phyloP scores from a whole-genome alignment of 2,329 filamentous ascomycete genomes.

The Hypoxylon sp. region DNA sequence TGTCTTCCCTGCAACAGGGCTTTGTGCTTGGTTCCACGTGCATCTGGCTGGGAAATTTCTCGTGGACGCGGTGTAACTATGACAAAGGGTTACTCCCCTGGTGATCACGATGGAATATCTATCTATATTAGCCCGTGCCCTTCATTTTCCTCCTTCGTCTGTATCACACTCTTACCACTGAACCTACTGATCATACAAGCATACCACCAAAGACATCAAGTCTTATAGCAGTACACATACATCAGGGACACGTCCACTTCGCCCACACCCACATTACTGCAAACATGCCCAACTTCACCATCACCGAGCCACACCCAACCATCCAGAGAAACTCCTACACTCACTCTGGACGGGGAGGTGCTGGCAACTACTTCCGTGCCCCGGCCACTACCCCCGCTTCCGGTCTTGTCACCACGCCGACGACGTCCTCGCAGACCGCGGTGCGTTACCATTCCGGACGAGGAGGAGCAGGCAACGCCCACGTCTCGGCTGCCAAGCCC shows the following conservation, averaged over 20 bases:
- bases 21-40: constrained; percentile 32
- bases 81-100: constrained; percentile 45
- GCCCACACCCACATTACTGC: constrained; percentile 21
- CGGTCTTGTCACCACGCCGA: constrained; percentile 59
- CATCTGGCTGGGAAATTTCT: constrained; percentile 39
- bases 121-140: constrained; percentile 47
- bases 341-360: constrained; percentile 67
- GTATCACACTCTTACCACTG: constrained; percentile 11
- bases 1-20: constrained; percentile 27
- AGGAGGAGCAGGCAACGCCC: constrained; percentile 75
- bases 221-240: constrained; percentile 7
- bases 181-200: constrained; percentile 10
- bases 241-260: constrained; percentile 25
- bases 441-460: constrained; percentile 73
- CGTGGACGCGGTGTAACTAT: constrained; percentile 42
- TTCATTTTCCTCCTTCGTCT: constrained; percentile 13
- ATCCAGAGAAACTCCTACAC: constrained; percentile 60
- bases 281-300: constrained; percentile 58
- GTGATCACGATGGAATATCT: constrained; percentile 43
- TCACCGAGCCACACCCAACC: constrained; percentile 63
- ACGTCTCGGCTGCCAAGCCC: constrained; percentile 63
- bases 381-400: constrained; percentile 56
- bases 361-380: constrained; percentile 66
- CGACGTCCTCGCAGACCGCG: constrained; percentile 57
- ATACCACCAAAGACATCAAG: constrained; percentile 7